These are phyloP conservation scores for Fusarium irregulare DNA, from an alignment of 2,329 filamentous ascomycete genomes.

Conservation along the genomic window DNA sequence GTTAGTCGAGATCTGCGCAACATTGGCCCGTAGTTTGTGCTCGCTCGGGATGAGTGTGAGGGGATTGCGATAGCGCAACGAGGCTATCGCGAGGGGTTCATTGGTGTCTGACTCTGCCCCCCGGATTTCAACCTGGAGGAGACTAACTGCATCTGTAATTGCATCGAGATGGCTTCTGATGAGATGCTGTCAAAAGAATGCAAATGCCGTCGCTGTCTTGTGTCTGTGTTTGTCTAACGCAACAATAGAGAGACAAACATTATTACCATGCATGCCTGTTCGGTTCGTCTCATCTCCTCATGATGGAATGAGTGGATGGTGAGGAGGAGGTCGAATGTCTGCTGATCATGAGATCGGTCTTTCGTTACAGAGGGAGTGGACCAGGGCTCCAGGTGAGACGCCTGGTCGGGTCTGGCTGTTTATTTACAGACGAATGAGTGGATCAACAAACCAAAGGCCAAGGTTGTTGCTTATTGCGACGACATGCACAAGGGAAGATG, in stretches of 20 bases:
- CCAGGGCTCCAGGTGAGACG: constrained; percentile 21
- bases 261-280: constrained; percentile 16
- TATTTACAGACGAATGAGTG: constrained; percentile 30
- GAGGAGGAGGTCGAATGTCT: constrained; percentile 16
- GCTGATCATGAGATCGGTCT: constrained; percentile 38
- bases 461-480: constrained; percentile 33
- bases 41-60: not conserved
- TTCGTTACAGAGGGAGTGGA: constrained; percentile 23
- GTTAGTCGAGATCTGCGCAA: constrained; percentile 23
- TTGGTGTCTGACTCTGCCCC: constrained; percentile 12
- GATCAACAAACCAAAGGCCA: constrained; percentile 24
- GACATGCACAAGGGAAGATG: constrained; percentile 16
- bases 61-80: constrained; percentile 25
- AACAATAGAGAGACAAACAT: constrained; percentile 10
- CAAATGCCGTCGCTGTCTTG: constrained; percentile 23
- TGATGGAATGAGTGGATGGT: constrained; percentile 10
- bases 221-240: constrained; percentile 29
- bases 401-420: constrained; percentile 22
- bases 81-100: constrained; percentile 27
- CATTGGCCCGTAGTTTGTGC: not conserved
- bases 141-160: constrained; percentile 29
- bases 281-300: not conserved
- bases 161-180: constrained; percentile 35
- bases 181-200: not conserved
- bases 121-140: constrained; percentile 21